phyloP scores from a whole-genome alignment of 1,284 basidiomycete genomes.

The Marasmius sp. region DNA sequence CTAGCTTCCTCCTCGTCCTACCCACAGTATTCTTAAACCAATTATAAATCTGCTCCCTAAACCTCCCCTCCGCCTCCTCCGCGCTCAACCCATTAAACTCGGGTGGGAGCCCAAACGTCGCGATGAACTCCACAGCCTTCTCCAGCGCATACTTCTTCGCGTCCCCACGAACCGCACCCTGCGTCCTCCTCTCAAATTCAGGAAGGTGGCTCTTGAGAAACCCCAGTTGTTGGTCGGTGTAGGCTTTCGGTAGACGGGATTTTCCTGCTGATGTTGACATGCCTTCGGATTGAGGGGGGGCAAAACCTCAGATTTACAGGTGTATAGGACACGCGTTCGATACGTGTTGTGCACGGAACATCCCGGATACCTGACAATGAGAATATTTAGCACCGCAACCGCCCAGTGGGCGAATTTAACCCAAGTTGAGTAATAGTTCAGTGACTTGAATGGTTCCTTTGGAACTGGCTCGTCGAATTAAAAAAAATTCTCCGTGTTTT shows the following conservation, averaged over 20 bases:
- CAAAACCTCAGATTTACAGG: no score
- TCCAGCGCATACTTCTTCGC: conserved; percentile 66
- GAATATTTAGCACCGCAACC: no score
- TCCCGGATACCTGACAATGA: no score
- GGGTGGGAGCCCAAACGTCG: conserved; percentile 51
- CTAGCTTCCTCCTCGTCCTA: conserved; percentile 51
- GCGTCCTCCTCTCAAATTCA: conserved; percentile 55
- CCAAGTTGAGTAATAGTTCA: no score
- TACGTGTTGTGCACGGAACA: no score
- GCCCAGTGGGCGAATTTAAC: no score
- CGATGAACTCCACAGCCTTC: conserved; percentile 54
- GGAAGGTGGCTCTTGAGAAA: conserved; percentile 51
- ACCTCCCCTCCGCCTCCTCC: conserved; percentile 51
- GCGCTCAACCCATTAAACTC: conserved; percentile 53
- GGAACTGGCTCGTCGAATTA: no score
- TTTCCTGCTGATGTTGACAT: conserved; percentile 23
- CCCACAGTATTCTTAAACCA: conserved; percentile 70
- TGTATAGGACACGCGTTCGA: no score
- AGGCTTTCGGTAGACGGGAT: conserved; percentile 59
- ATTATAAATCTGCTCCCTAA: conserved; percentile 62
- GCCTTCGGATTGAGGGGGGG: no score
- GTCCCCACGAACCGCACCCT: conserved; percentile 54
- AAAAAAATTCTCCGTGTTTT: no score
- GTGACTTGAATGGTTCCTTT: no score
- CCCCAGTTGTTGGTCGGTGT: conserved; percentile 53